phyloP scores from a whole-genome alignment of 129 eudicot genomes.

The Artemisia annua region DNA sequence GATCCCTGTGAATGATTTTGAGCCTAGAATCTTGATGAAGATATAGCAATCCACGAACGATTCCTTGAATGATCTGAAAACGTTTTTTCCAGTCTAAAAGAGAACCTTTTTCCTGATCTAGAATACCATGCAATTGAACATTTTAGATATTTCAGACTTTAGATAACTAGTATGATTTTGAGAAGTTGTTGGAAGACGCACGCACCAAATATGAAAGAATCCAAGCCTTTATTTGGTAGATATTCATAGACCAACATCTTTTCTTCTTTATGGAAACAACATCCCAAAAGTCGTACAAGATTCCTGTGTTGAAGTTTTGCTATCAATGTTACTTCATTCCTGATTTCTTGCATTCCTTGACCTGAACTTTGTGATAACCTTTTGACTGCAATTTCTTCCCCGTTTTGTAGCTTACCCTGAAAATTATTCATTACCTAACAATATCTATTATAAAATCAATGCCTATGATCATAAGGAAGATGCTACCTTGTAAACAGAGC shows the following conservation, averaged over 20 bases:
- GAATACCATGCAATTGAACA: not conserved
- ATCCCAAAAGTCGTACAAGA: slow-evolving; percentile 56
- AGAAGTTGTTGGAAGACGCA: not conserved
- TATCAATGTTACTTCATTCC: slow-evolving; percentile 49
- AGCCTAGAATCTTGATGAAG: slow-evolving; percentile 78
- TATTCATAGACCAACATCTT: slow-evolving; percentile 53
- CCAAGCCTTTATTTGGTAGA: slow-evolving; percentile 55
- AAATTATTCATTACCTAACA: not conserved
- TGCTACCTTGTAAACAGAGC: slow-evolving; percentile 55
- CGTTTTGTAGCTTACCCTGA: slow-evolving; percentile 45
- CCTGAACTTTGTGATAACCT: slow-evolving; percentile 45
- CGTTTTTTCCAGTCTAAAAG: slow-evolving; percentile 55
- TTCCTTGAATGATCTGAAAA: slow-evolving; percentile 51
- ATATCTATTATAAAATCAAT: not conserved
- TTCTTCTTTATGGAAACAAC: slow-evolving; percentile 43
- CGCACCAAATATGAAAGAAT: slow-evolving; percentile 52
- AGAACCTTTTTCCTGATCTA: slow-evolving; percentile 37
- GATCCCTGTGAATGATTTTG: slow-evolving; percentile 69
- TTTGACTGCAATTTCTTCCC: slow-evolving; percentile 54
- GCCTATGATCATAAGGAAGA: slow-evolving; percentile 5
- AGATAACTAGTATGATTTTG: not conserved
- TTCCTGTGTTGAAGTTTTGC: slow-evolving; percentile 62
- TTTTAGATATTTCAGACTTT: not conserved
- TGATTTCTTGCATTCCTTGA: slow-evolving; percentile 59
- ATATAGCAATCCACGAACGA: slow-evolving; percentile 61